Evolutionary conservation across 2,329 filamentous ascomycete species (phyloP).

Genomic region (Bisporella sp.): DNA sequence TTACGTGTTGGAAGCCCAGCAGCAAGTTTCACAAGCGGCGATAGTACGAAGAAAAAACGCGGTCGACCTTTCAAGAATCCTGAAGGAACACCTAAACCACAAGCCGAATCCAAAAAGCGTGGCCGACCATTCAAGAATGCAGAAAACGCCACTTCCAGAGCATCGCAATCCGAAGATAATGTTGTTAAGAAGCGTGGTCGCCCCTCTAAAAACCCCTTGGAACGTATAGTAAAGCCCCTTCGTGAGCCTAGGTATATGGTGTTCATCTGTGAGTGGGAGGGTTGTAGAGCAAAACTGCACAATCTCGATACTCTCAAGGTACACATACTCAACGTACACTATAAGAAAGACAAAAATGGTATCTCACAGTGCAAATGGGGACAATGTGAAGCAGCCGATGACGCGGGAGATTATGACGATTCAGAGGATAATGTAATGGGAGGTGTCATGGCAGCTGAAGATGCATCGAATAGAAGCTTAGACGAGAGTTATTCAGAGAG

Average conservation of each 20-base stretch:
- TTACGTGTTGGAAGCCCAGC: too few species aligned
- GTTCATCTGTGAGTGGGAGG: slow-evolving; percentile 53
- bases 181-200: slow-evolving; percentile 13
- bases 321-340: slow-evolving; percentile 46
- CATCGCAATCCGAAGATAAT: not conserved
- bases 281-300: slow-evolving; percentile 53
- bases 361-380: too few species aligned
- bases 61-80: slow-evolving; percentile 2
- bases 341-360: slow-evolving; percentile 10
- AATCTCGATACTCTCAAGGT: slow-evolving; percentile 52
- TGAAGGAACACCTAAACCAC: not conserved
- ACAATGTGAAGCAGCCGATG: not conserved
- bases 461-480: too few species aligned
- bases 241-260: slow-evolving; percentile 9
- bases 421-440: not conserved
- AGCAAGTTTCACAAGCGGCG: too few species aligned
- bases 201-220: slow-evolving; percentile 5
- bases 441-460: not conserved
- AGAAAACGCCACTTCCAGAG: not conserved
- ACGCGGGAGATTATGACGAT: not conserved
- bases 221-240: slow-evolving; percentile 23
- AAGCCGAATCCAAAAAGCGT: slow-evolving; percentile 10
- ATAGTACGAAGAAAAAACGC: slow-evolving; percentile 1
- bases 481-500: too few species aligned
- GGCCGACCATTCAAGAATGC: slow-evolving; percentile 14